Evolutionary conservation across 23 red algal species (phyloP).

Genomic region (Agarophyton chilense): DNA sequence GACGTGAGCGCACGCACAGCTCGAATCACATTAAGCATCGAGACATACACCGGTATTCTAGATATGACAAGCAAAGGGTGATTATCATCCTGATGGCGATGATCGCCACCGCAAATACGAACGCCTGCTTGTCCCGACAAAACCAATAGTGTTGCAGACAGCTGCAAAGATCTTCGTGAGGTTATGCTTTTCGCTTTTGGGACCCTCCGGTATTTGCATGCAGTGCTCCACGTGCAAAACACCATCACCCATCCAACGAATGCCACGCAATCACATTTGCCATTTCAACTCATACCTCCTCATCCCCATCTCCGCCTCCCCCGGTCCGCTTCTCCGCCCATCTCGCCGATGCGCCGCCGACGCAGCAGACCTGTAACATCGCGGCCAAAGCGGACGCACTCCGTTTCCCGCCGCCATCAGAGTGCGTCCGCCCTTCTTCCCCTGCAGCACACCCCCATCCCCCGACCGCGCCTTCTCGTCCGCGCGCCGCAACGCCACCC

Average conservation of each 20-base stretch:
- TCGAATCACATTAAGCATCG: slow-evolving; percentile 5
- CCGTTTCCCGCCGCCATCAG: background rate
- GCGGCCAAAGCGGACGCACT: background rate
- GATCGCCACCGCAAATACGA: background rate
- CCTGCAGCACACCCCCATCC: background rate
- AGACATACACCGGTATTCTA: too few species aligned
- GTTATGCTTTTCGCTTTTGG: background rate
- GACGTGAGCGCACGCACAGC: background rate
- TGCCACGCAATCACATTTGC: background rate
- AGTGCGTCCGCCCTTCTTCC: background rate
- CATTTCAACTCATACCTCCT: background rate
- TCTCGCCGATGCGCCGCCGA: background rate
- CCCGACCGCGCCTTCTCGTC: slow-evolving; percentile 8
- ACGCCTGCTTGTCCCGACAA: background rate
- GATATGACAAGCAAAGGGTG: background rate
- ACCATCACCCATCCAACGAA: too few species aligned
- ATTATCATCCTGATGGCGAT: background rate
- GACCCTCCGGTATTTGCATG: background rate
- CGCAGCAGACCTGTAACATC: background rate
- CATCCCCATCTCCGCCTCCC: background rate
- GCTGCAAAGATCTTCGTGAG: too few species aligned
- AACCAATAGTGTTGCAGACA: too few species aligned
- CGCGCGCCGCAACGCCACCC: slow-evolving; percentile 27
- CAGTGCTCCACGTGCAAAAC: slow-evolving; percentile 6
- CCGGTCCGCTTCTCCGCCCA: background rate